Conservation (phyloP, 148 eudicot genomes). For the Drosera capensis region DNA sequence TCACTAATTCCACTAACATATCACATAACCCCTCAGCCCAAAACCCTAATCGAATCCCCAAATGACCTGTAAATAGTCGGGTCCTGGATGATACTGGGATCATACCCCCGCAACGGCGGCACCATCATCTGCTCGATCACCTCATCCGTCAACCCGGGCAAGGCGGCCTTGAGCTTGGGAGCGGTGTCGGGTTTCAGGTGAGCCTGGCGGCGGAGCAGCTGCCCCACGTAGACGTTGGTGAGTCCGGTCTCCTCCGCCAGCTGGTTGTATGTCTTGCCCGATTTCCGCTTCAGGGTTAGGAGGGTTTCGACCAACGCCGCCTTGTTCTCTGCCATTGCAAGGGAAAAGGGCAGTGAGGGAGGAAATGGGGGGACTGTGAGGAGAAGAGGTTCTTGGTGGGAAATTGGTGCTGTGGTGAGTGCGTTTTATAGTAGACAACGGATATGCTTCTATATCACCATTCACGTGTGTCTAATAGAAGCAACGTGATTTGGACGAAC, state of each 20-base stretch:
- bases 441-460: too few relatives aligned
- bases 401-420: too few relatives aligned
- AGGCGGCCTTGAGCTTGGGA: conserved; percentile 39
- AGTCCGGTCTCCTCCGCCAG: conserved; percentile 65
- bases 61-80: conserved; percentile 82
- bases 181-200: conserved; percentile 61
- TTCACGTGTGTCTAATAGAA: too few relatives aligned
- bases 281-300: conserved; percentile 33
- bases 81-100: conserved; percentile 63
- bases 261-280: conserved; percentile 55
- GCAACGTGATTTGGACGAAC: too few relatives aligned
- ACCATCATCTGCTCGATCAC: conserved; percentile 49
- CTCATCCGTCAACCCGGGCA: conserved; percentile 48
- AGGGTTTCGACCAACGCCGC: conserved; percentile 16
- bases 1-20: too few relatives aligned
- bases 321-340: conserved; percentile 29
- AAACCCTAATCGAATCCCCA: too few relatives aligned
- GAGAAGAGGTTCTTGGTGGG: too few relatives aligned
- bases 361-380: too few relatives aligned
- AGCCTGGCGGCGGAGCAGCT: conserved; percentile 78
- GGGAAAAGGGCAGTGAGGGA: too few relatives aligned
- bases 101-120: conserved; percentile 58
- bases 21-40: too few relatives aligned
- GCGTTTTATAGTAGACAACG: too few relatives aligned
- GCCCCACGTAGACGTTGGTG: conserved; percentile 85